Evolutionary conservation across 2,329 filamentous ascomycete species (phyloP).

Genomic region (Metarhizium anisopliae): DNA sequence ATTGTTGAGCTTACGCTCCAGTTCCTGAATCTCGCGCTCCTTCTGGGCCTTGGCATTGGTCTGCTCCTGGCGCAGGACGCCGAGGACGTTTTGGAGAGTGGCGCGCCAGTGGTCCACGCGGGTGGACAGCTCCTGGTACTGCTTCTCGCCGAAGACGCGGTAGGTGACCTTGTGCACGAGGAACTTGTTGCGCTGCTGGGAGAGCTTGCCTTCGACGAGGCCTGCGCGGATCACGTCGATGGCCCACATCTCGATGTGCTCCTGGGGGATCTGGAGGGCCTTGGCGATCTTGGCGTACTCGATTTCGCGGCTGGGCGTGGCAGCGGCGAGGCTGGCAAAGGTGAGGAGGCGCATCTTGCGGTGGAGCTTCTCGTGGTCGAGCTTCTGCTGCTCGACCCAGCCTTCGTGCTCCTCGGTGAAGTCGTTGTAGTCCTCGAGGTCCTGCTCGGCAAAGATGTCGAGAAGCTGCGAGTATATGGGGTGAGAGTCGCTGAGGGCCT

Average conservation of each 20-base stretch:
- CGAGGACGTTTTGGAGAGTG: conserved; percentile 69
- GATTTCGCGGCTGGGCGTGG: conserved; percentile 75
- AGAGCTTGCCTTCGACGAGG: conserved; percentile 92
- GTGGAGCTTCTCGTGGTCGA: conserved; percentile 66
- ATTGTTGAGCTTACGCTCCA: conserved; percentile 55
- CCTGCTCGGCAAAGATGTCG: conserved; percentile 89
- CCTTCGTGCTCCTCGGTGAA: conserved; percentile 87
- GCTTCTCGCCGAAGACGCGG: conserved; percentile 94
- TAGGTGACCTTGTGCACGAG: conserved; percentile 93
- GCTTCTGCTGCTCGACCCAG: conserved; percentile 69
- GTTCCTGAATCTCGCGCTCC: conserved; percentile 67
- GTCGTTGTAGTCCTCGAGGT: conserved; percentile 90
- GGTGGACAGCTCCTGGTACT: conserved; percentile 91
- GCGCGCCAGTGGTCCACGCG: conserved; percentile 85
- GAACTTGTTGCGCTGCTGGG: conserved; percentile 86
- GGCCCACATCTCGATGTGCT: conserved; percentile 95
- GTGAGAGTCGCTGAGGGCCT: conserved; percentile 78
- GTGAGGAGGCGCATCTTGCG: conserved; percentile 96
- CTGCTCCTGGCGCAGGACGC: conserved; percentile 73
- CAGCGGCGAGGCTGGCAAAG: conserved; percentile 79
- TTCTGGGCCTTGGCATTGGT: conserved; percentile 66
- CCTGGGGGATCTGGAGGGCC: conserved; percentile 70
- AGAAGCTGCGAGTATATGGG: conserved; percentile 83
- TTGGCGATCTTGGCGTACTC: conserved; percentile 79
- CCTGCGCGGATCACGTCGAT: conserved; percentile 96